Percentiles rank a stretch among this genome's conserved stretches.
Conservation (phyloP, 177 flowering plant genomes). For the Vitis hybrid region DNA sequence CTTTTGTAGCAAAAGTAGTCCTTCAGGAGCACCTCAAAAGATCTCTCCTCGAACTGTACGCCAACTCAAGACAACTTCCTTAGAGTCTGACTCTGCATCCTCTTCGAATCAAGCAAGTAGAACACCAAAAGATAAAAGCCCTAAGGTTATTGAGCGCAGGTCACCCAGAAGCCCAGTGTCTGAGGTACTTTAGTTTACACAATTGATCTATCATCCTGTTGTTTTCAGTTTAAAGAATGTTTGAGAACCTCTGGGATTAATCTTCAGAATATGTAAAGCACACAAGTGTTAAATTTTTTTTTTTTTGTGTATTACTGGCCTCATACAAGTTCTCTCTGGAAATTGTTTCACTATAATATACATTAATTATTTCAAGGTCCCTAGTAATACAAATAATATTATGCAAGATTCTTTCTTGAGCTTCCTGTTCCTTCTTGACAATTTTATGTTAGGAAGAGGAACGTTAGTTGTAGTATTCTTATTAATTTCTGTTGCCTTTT, state of each 20-base stretch:
- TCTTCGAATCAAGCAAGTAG: constrained; percentile 44
- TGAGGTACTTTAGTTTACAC: constrained; percentile 52
- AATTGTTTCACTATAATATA: neutral
- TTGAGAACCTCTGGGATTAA: neutral
- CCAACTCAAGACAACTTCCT: constrained; percentile 43
- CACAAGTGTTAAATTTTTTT: neutral
- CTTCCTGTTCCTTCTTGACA: neutral
- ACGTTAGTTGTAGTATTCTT: neutral
- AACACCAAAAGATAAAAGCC: constrained; percentile 66
- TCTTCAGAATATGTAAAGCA: neutral
- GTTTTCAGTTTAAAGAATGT: neutral
- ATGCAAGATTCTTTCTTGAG: neutral
- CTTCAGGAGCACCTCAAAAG: constrained; percentile 58
- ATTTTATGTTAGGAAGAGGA: neutral
- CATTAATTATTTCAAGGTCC: neutral
- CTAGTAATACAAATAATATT: neutral
- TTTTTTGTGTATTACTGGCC: neutral
- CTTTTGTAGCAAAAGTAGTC: constrained; percentile 35
- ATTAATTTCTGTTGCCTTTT: too few relatives aligned
- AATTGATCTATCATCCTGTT: neutral
- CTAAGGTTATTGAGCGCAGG: constrained; percentile 60
- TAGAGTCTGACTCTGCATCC: constrained; percentile 50
- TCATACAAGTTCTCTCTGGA: neutral
- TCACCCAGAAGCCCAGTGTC: constrained; percentile 73
- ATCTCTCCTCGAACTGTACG: constrained; percentile 58